Conservation (phyloP, 139 green algal species). For the Picochlorum sp. region DNA sequence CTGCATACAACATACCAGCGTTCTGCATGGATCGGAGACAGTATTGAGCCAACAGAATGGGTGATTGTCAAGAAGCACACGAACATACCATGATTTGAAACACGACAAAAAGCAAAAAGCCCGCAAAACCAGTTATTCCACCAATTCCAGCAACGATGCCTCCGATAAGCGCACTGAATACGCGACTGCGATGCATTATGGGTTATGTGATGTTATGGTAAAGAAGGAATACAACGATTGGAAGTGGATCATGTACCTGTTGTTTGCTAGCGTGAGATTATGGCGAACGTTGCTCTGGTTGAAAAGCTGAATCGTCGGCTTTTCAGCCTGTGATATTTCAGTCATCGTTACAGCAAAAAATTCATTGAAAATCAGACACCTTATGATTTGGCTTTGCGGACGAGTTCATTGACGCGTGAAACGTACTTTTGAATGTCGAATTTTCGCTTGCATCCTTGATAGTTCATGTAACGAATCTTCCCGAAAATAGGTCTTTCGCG, state of each 20-base stretch:
- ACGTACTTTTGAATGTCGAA: constrained; percentile 81
- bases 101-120: constrained; percentile 34
- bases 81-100: constrained; percentile 22
- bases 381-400: neutral
- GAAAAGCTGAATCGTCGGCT: neutral
- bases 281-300: neutral
- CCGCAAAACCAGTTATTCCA: constrained; percentile 37
- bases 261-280: constrained; percentile 1
- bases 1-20: too few species aligned
- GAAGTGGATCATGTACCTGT: neutral
- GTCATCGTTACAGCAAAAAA: neutral
- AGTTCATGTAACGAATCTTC: constrained; percentile 98
- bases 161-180: constrained; percentile 31
- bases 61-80: neutral
- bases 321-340: neutral
- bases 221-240: neutral
- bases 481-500: constrained; percentile 86
- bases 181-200: constrained; percentile 18
- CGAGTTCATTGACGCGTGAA: constrained; percentile 18
- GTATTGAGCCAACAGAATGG: constrained; percentile 12
- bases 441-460: constrained; percentile 89
- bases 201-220: neutral
- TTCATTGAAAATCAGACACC: neutral
- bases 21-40: neutral
- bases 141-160: constrained; percentile 29